Base-by-base conservation (phyloP, 2,329 filamentous ascomycete species). In the Aspergillus alliaceus region DNA sequence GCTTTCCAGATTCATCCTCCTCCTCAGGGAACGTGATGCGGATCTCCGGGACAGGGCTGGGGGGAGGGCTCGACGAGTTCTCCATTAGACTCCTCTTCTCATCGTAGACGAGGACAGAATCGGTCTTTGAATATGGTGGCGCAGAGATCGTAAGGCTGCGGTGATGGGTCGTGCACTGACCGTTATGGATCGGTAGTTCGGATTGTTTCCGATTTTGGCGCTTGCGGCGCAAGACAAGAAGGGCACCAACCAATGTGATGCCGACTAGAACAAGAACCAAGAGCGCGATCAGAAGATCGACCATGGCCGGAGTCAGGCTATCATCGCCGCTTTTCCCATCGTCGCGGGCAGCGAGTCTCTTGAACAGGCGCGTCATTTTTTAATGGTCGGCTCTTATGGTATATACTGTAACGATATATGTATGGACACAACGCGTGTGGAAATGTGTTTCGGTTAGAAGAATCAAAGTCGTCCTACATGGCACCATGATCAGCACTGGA, bases 11-110 rank as follows among this genome's bases (percentile, higher is more conserved):
- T 50, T 85, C 80, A 65, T 91, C 90, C 71, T 97, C 93, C 66
- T 96, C 88, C 80, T 98, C 95, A 15, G 95, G 95, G 81, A 99
- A 98, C 34, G 95, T 98, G 75, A 99, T 96, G 77, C 93, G 91
- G 69, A 99, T 99, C 79, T 98, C 90, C 20, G 95, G 95, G 27
- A 98, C 90, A n/a, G 90, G 88, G 46, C 89, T 90, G 67, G 89
- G 80, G 22, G 93, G 90, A 15, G 91, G 88, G 61, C 86, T 89
- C 59, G 84, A 81, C 31, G 90, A 89, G 76, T 90, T 90, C 63
- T 87, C 83, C 64, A 93, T 86, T 77, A 96, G 87, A 63, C 86
- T 86, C 71, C 88, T 86, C 76, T 95, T 91, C 74, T 91, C 88
- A 68, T 90, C 86, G 73, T 91, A 90, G 67, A 95, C 85, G 59